These are phyloP conservation scores for Pseudogymnoascus sp. DNA, from an alignment of 2,329 filamentous ascomycete species.

Conservation along the genomic window DNA sequence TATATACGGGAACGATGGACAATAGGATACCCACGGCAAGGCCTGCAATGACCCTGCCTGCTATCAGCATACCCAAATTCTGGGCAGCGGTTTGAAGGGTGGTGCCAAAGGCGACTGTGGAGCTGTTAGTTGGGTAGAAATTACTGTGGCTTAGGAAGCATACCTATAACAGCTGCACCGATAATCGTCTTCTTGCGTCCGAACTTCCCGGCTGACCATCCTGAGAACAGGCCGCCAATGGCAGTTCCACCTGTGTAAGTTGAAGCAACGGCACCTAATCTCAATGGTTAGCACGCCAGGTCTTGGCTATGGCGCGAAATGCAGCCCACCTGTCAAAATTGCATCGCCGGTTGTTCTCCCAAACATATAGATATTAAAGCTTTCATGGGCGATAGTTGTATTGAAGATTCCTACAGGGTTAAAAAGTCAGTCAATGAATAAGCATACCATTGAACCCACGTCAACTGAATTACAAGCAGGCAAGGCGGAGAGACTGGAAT, in stretches of 20 bases:
- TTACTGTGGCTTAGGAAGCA: background rate
- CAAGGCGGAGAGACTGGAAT: background rate
- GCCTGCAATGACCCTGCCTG: slow-evolving; percentile 22
- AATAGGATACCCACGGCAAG: slow-evolving; percentile 14
- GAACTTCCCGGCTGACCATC: background rate
- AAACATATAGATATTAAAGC: slow-evolving; percentile 30
- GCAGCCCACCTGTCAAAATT: slow-evolving; percentile 18
- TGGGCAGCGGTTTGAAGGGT: slow-evolving; percentile 22
- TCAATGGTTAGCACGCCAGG: background rate
- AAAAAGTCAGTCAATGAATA: background rate
- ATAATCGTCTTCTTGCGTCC: slow-evolving; percentile 4
- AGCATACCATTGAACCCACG: background rate
- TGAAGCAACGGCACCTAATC: background rate
- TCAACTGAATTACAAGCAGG: background rate
- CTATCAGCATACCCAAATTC: slow-evolving; percentile 24
- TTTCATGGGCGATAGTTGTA: slow-evolving; percentile 29
- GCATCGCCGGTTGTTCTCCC: slow-evolving; percentile 23
- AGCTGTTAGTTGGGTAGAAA: background rate
- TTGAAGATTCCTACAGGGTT: slow-evolving; percentile 24
- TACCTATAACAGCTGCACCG: background rate
- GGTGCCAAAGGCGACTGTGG: slow-evolving; percentile 19
- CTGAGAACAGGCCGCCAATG: background rate
- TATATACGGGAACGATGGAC: slow-evolving; percentile 21
- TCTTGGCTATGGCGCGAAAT: background rate
- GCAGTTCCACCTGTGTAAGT: background rate